A percentile compares a stretch with the other conserved stretches of the same genome.
phyloP scores from a whole-genome alignment of 768 basidiomycete species.

The Porphyrellus cyaneotinctus region DNA sequence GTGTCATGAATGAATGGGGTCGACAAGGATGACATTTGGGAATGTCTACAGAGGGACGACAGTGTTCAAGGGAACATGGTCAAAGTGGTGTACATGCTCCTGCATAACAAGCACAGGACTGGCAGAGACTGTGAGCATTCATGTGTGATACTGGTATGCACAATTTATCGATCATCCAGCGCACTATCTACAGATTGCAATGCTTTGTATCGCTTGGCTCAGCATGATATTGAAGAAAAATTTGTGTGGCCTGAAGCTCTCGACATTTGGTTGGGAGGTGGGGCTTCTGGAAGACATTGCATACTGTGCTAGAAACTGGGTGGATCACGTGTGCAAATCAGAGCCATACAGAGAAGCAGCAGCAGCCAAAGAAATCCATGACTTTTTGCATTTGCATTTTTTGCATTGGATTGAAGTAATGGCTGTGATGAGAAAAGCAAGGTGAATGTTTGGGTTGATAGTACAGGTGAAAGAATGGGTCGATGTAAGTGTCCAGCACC shows the following conservation, averaged over 20 bases:
- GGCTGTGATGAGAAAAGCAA: slow-evolving; percentile 28
- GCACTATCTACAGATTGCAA: slow-evolving; percentile 22
- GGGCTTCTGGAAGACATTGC: slow-evolving; percentile 24
- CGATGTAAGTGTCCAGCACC: slow-evolving; percentile 12
- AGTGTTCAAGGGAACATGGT: slow-evolving; percentile 92
- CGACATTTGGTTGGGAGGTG: slow-evolving; percentile 10
- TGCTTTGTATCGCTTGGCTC: slow-evolving; percentile 22
- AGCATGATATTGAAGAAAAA: slow-evolving; percentile 22
- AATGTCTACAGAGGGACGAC: too few relatives aligned
- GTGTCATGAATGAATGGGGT: slow-evolving; percentile 62
- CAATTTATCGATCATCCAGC: slow-evolving; percentile 28
- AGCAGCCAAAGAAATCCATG: slow-evolving; percentile 13
- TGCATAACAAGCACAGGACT: slow-evolving; percentile 82
- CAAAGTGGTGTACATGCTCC: slow-evolving; percentile 93
- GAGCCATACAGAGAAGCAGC: background rate
- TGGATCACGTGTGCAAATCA: slow-evolving; percentile 27
- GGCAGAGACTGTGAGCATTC: slow-evolving; percentile 64
- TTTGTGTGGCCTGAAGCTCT: slow-evolving; percentile 21
- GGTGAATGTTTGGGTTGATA: slow-evolving; percentile 29
- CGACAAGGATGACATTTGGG: too few relatives aligned
- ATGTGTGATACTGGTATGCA: slow-evolving; percentile 3
- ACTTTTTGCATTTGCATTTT: slow-evolving; percentile 25
- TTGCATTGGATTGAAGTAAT: slow-evolving; percentile 35
- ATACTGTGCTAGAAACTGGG: slow-evolving; percentile 28
- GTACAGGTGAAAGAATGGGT: slow-evolving; percentile 27